A percentile compares a stretch with the other conserved stretches of the same genome.
These are phyloP conservation scores for Neurospora cerealis DNA, from an alignment of 495 filamentous ascomycete genomes.

Conservation along the genomic window DNA sequence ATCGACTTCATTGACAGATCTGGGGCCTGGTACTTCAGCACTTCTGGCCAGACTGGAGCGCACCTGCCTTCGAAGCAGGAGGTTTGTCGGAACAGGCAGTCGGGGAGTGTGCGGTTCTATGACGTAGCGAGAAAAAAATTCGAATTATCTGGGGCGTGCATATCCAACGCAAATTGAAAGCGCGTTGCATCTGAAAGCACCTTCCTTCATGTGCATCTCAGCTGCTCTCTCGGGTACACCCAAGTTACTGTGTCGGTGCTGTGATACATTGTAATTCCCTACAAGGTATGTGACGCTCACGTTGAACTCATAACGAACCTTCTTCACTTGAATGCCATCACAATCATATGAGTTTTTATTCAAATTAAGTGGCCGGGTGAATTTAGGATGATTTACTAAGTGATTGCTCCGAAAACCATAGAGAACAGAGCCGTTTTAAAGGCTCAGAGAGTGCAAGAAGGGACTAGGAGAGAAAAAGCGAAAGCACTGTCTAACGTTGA, in stretches of 20 bases:
- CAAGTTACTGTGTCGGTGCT: no score
- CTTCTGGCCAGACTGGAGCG: not conserved
- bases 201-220: no score
- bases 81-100: not conserved
- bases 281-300: no score
- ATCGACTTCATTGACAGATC: not conserved
- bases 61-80: not conserved
- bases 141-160: no score
- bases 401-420: not conserved
- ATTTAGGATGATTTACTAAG: not conserved
- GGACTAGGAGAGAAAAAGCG: not conserved
- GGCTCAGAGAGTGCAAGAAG: not conserved
- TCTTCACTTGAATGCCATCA: no score
- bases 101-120: not conserved
- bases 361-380: not conserved
- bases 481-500: not conserved
- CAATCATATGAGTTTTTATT: no score
- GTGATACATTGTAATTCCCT: no score
- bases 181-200: no score
- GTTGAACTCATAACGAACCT: no score
- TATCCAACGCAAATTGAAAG: no score
- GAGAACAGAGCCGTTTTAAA: not conserved
- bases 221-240: no score
- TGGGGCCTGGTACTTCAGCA: not conserved
- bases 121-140: not conserved